A percentile compares a stretch with the other conserved stretches of the same genome.
These are phyloP conservation scores for Tuctoria greenei DNA, from an alignment of 176 grass and related monocot species.

Conservation along the genomic window DNA sequence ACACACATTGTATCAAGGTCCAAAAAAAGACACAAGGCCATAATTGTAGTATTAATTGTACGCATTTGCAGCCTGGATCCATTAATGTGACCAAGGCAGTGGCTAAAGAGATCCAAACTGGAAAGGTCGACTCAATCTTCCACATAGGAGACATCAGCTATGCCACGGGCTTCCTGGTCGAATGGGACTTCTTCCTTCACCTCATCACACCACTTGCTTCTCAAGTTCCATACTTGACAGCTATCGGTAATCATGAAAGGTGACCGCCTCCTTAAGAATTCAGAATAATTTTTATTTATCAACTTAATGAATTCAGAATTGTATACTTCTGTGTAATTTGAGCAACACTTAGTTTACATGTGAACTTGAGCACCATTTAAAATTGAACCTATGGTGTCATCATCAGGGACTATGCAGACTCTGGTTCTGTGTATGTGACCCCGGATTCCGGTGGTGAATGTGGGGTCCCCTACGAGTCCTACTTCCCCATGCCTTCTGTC, in stretches of 20 bases:
- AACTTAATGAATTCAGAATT: neutral
- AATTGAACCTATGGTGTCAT: neutral
- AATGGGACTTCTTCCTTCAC: conserved; percentile 63
- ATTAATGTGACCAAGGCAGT: conserved; percentile 49
- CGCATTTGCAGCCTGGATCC: conserved; percentile 60
- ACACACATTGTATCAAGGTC: neutral
- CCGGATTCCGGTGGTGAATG: conserved; percentile 80
- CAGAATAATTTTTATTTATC: neutral
- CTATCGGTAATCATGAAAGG: conserved; percentile 92
- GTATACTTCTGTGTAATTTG: neutral
- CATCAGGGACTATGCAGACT: conserved; percentile 58
- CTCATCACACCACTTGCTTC: conserved; percentile 70
- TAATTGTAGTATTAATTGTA: neutral
- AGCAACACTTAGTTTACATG: neutral
- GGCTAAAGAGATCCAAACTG: conserved; percentile 39
- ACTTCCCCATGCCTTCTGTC: conserved; percentile 69
- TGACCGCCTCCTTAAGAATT: neutral
- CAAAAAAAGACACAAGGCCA: neutral
- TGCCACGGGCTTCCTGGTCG: conserved; percentile 73
- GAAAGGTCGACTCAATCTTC: conserved; percentile 67
- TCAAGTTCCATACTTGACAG: conserved; percentile 77
- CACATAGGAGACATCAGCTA: conserved; percentile 96
- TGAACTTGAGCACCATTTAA: neutral
- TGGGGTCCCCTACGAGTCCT: conserved; percentile 75
- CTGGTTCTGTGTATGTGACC: conserved; percentile 55